These are phyloP conservation scores for Fragilariopsis cylindrus DNA, from an alignment of 108 stramenopile genomes.

Conservation along the genomic window DNA sequence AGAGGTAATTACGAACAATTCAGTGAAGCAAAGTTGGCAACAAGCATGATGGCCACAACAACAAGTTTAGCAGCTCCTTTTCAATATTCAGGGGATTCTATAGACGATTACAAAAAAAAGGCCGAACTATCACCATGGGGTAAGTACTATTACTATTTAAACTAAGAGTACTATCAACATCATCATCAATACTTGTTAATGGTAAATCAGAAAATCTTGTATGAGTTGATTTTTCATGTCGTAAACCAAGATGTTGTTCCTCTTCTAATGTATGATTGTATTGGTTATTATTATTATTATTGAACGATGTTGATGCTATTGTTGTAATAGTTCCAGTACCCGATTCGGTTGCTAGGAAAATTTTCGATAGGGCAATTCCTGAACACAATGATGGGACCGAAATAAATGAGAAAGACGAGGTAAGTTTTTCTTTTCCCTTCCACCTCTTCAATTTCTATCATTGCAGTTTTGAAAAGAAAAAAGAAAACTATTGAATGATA, in stretches of 20 bases:
- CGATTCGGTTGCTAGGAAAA: conserved; percentile 66
- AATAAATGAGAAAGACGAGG: conserved; percentile 17
- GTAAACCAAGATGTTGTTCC: too few relatives aligned
- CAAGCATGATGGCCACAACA: conserved; percentile 16
- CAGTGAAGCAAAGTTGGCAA: conserved; percentile 24
- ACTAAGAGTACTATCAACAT: too few relatives aligned
- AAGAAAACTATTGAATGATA: neutral
- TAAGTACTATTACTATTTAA: too few relatives aligned
- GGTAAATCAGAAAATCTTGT: too few relatives aligned
- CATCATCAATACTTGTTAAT: too few relatives aligned
- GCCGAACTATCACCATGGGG: conserved; percentile 79
- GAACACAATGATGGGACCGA: conserved; percentile 31
- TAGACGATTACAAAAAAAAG: conserved; percentile 61
- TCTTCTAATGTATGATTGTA: too few relatives aligned
- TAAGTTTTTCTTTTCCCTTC: conserved; percentile 2
- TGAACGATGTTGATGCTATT: too few relatives aligned
- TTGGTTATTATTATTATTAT: too few relatives aligned
- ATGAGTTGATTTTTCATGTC: too few relatives aligned
- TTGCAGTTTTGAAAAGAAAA: too few relatives aligned
- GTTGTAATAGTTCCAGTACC: conserved; percentile 52
- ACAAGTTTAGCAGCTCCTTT: conserved; percentile 24
- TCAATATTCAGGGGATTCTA: conserved; percentile 29
- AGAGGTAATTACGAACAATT: conserved; percentile 38
- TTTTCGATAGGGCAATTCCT: conserved; percentile 69
- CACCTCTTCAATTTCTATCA: neutral